phyloP scores from a whole-genome alignment of 139 green algal species.

The Micromonas commoda region DNA sequence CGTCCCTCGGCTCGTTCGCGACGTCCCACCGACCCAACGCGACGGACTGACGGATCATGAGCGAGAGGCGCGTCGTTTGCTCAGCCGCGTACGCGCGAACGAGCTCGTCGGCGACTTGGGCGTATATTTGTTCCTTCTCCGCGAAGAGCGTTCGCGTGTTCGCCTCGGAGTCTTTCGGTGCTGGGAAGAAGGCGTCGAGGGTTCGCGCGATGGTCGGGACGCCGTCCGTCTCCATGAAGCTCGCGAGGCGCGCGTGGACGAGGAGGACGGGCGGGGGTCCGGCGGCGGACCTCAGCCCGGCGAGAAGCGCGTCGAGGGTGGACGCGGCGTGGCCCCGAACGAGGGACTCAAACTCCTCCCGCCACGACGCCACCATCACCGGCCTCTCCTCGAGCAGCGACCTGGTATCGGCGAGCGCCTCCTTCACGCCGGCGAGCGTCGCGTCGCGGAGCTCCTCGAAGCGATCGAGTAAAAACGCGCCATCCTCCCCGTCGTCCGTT shows the following conservation, averaged over 20 bases:
- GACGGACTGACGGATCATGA: conserved; percentile 16
- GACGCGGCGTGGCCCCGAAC: background rate
- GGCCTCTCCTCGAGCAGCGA: conserved; percentile 5
- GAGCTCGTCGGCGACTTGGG: background rate
- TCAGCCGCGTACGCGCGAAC: background rate
- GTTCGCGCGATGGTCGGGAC: background rate
- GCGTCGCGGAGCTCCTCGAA: background rate
- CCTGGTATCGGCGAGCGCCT: background rate
- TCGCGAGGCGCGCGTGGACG: background rate
- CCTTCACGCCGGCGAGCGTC: background rate
- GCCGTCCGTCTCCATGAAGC: background rate
- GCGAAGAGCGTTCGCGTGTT: background rate
- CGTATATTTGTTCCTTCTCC: background rate
- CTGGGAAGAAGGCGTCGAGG: conserved; percentile 4
- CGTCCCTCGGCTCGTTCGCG: conserved; percentile 6
- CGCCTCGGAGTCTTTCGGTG: background rate
- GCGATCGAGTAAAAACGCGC: background rate
- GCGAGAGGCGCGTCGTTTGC: background rate
- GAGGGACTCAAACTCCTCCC: conserved; percentile 4
- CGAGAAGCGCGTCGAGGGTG: background rate
- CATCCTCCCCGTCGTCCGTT: background rate
- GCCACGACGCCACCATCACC: background rate
- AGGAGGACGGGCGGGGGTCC: background rate
- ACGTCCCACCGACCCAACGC: no score
- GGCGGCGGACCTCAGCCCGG: background rate